Evolutionary conservation across 768 basidiomycete species (phyloP).

Genomic region (Termitomyces sp.): DNA sequence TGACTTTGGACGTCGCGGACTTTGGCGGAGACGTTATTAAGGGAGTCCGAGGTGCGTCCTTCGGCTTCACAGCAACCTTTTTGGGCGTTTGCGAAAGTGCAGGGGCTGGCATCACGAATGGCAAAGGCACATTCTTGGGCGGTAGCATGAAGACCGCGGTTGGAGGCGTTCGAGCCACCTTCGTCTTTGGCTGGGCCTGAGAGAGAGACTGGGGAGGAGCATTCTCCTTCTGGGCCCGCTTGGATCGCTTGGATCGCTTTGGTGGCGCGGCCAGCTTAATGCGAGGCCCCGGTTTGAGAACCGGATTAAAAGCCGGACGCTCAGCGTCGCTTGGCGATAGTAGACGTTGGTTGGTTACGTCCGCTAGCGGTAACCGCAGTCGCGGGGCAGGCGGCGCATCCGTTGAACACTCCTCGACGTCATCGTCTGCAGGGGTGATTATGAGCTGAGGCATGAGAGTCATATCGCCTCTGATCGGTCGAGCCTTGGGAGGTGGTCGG

Average conservation of each 20-base stretch:
- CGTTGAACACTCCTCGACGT: neutral
- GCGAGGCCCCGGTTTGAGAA: neutral
- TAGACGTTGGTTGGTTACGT: neutral
- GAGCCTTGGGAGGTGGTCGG: neutral
- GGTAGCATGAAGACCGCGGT: constrained; percentile 1
- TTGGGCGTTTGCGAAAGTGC: neutral
- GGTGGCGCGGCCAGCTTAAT: constrained; percentile 1
- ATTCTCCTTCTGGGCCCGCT: neutral
- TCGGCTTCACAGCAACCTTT: neutral
- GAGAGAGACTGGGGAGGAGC: neutral
- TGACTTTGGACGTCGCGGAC: neutral
- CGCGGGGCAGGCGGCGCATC: neutral
- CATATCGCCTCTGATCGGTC: neutral
- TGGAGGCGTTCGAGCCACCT: neutral
- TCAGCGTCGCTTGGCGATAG: constrained; percentile 4
- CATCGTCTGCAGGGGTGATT: neutral
- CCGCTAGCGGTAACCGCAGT: neutral
- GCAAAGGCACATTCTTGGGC: neutral
- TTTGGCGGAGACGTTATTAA: neutral
- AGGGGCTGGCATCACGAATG: neutral
- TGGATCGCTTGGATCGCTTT: neutral
- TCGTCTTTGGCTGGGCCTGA: neutral
- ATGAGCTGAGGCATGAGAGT: neutral
- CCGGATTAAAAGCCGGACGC: neutral
- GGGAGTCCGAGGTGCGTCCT: neutral